Conservation (phyloP, 2,329 filamentous ascomycete genomes). For the Emericellopsis atlantica region DNA sequence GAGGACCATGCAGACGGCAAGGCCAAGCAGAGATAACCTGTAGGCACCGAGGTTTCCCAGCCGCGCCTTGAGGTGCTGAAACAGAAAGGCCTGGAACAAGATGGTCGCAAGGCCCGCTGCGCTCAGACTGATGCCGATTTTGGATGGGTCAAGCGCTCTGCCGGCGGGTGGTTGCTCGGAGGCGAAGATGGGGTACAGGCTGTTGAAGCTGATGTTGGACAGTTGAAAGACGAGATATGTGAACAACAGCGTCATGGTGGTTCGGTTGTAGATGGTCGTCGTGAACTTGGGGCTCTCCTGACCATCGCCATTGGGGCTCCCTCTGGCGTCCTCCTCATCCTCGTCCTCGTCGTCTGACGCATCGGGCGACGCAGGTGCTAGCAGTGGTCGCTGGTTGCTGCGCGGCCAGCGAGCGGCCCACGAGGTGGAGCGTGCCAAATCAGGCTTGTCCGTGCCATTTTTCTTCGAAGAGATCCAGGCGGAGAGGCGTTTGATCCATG, state of each 20-base stretch:
- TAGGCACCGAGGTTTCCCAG: slow-evolving; percentile 83
- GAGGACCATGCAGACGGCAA: slow-evolving; percentile 69
- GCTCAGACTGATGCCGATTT: slow-evolving; percentile 76
- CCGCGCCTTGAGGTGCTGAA: slow-evolving; percentile 63
- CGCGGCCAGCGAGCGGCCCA: slow-evolving; percentile 27
- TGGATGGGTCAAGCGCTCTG: slow-evolving; percentile 59
- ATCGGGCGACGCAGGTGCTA: slow-evolving; percentile 12
- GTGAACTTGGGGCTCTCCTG: slow-evolving; percentile 6
- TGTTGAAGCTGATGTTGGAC: slow-evolving; percentile 90
- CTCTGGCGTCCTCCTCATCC: slow-evolving; percentile 6
- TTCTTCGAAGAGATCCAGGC: slow-evolving; percentile 14
- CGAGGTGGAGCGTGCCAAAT: slow-evolving; percentile 13
- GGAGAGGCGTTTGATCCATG: slow-evolving; percentile 17
- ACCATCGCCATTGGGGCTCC: slow-evolving; percentile 2
- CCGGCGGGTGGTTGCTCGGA: slow-evolving; percentile 65
- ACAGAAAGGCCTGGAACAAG: slow-evolving; percentile 77
- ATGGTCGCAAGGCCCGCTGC: slow-evolving; percentile 80
- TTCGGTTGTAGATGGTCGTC: slow-evolving; percentile 55
- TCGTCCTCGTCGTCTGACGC: slow-evolving; percentile 12
- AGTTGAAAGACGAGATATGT: slow-evolving; percentile 93
- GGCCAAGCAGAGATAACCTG: slow-evolving; percentile 61
- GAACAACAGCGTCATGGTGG: slow-evolving; percentile 67
- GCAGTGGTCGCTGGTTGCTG: slow-evolving; percentile 12
- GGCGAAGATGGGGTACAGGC: slow-evolving; percentile 86
- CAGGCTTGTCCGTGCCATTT: background rate